A percentile compares a stretch with the other conserved stretches of the same genome.
Evolutionary conservation across 495 filamentous ascomycete genomes (phyloP).

Genomic region (Hypoxylon crocopeplum): DNA sequence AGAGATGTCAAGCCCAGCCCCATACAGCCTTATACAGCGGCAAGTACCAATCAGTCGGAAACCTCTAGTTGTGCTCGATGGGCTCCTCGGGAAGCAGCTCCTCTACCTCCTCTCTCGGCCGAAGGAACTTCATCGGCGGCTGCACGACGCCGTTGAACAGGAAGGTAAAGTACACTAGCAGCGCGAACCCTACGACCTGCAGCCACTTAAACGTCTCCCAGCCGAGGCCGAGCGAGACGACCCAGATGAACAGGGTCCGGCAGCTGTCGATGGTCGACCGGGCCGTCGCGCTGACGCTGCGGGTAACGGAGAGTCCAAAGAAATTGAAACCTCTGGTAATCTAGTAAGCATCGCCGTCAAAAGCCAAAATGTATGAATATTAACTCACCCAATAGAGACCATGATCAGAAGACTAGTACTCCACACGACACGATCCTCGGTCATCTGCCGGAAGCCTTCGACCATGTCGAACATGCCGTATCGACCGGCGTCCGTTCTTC

Average conservation of each 20-base stretch:
- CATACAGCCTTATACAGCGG: background rate
- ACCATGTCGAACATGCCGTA: slow-evolving; percentile 89
- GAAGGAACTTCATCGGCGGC: slow-evolving; percentile 68
- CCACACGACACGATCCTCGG: slow-evolving; percentile 69
- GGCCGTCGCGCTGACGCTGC: slow-evolving; percentile 85
- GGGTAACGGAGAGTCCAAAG: slow-evolving; percentile 93
- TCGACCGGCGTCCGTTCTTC: slow-evolving; percentile 72
- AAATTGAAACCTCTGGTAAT: slow-evolving; percentile 90
- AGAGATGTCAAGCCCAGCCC: background rate
- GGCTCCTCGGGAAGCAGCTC: slow-evolving; percentile 84
- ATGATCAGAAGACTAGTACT: slow-evolving; percentile 86
- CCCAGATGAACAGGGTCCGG: slow-evolving; percentile 97
- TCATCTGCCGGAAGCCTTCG: slow-evolving; percentile 82
- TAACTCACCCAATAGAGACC: slow-evolving; percentile 89
- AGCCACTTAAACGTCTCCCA: slow-evolving; percentile 99
- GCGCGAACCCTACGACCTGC: slow-evolving; percentile 84
- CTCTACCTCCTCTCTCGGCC: slow-evolving; percentile 63
- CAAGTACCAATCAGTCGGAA: background rate
- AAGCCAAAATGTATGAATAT: slow-evolving; percentile 1
- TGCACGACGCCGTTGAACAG: slow-evolving; percentile 91
- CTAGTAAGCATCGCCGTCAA: slow-evolving; percentile 2
- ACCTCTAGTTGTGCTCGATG: slow-evolving; percentile 70
- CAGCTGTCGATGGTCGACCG: slow-evolving; percentile 97
- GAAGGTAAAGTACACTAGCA: slow-evolving; percentile 96
- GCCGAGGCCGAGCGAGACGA: slow-evolving; percentile 88